These are phyloP conservation scores for Wickerhamiella australiensis DNA, from an alignment of 805 yeast genomes.

Conservation along the genomic window DNA sequence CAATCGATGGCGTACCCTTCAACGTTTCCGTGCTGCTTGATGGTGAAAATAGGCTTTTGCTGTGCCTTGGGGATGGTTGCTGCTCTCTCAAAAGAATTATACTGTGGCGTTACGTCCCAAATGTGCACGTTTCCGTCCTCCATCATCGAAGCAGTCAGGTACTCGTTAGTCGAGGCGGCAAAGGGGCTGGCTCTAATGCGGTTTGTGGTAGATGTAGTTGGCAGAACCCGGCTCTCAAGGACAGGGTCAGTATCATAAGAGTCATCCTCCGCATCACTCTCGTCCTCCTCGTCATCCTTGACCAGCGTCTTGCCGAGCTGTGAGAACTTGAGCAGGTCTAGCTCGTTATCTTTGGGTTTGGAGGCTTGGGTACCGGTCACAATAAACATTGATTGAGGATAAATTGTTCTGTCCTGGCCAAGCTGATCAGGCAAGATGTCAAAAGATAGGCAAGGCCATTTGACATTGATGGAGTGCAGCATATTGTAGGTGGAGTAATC, in stretches of 20 bases:
- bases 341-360: conserved; percentile 74
- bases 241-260: conserved; percentile 71
- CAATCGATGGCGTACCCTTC: conserved; percentile 97
- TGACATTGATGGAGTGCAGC: conserved; percentile 85
- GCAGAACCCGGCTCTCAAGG: conserved; percentile 70
- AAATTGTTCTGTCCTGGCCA: conserved; percentile 79
- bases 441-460: conserved; percentile 94
- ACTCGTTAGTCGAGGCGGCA: conserved; percentile 61
- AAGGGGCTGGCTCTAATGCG: conserved; percentile 77
- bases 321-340: conserved; percentile 70
- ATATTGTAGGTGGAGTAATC: conserved; percentile 93
- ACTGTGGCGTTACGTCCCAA: conserved; percentile 69
- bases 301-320: conserved; percentile 75
- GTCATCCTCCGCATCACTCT: conserved; percentile 60
- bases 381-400: conserved; percentile 75
- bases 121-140: conserved; percentile 85
- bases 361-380: conserved; percentile 93
- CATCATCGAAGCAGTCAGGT: conserved; percentile 73
- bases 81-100: conserved; percentile 75
- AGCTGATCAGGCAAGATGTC: conserved; percentile 77
- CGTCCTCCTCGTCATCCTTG: conserved; percentile 63
- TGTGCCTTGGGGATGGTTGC: conserved; percentile 72
- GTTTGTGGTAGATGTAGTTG: conserved; percentile 74
- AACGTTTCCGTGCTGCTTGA: conserved; percentile 78
- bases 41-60: conserved; percentile 71